Percentiles rank a stretch among this genome's conserved stretches.
These are phyloP conservation scores for Stachybotrys echinatus DNA, from an alignment of 2,329 filamentous ascomycete species.

Conservation along the genomic window DNA sequence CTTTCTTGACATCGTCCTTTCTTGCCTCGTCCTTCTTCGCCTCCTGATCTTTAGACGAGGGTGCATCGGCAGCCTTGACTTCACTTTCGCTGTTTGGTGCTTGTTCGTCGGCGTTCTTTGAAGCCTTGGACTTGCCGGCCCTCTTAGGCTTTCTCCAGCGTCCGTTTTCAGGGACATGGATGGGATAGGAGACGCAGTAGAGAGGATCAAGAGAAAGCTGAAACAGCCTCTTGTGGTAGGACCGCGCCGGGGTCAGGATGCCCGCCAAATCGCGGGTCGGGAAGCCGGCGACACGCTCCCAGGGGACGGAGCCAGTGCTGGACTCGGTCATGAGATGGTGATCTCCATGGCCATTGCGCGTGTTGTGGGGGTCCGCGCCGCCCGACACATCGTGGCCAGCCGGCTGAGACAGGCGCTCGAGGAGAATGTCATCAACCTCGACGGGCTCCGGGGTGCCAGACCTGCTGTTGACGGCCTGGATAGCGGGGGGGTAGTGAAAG, in stretches of 20 bases:
- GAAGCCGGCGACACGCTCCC: slow-evolving; percentile 71
- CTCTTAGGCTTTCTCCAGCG: slow-evolving; percentile 65
- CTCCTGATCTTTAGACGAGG: slow-evolving; percentile 17
- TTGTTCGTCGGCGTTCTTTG: slow-evolving; percentile 26
- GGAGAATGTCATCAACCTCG: slow-evolving; percentile 47
- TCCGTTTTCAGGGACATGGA: slow-evolving; percentile 75
- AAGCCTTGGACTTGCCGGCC: slow-evolving; percentile 36
- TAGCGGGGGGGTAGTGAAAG: slow-evolving; percentile 77
- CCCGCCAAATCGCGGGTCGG: slow-evolving; percentile 74
- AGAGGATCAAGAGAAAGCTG: slow-evolving; percentile 77
- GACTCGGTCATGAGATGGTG: slow-evolving; percentile 46
- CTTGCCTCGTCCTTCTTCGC: slow-evolving; percentile 15
- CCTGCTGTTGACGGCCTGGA: slow-evolving; percentile 31
- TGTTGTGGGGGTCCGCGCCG: slow-evolving; percentile 36
- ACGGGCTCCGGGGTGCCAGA: slow-evolving; percentile 22
- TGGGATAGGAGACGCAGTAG: slow-evolving; percentile 75
- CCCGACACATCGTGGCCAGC: slow-evolving; percentile 20
- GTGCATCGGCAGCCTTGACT: slow-evolving; percentile 17
- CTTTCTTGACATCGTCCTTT: slow-evolving; percentile 28
- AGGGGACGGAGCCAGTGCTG: slow-evolving; percentile 55
- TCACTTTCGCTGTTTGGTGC: slow-evolving; percentile 21
- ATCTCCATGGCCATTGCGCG: slow-evolving; percentile 44
- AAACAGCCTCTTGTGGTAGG: slow-evolving; percentile 77
- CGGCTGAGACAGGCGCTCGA: slow-evolving; percentile 39
- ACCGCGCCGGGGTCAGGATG: slow-evolving; percentile 67